A percentile compares a stretch with the other conserved stretches of the same genome.
Evolutionary conservation across 2,329 filamentous ascomycete species (phyloP).

Genomic region (Paracoccidioides brasiliensis): DNA sequence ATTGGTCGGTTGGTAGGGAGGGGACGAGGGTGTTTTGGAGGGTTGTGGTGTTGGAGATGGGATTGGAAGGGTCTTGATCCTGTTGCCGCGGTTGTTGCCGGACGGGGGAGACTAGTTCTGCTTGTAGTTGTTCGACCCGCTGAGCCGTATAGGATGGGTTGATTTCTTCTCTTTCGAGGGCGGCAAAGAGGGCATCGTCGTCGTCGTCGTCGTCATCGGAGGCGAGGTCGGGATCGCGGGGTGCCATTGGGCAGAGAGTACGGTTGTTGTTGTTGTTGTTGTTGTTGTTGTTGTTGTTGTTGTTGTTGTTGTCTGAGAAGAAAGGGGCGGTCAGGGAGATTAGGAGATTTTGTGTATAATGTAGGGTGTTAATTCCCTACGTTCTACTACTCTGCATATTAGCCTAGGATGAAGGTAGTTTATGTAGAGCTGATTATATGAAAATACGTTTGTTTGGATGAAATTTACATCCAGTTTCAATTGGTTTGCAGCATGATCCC

Average conservation of each 20-base stretch:
- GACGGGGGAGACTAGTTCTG: constrained; percentile 37
- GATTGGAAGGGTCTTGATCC: constrained; percentile 27
- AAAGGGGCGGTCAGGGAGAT: too few species aligned
- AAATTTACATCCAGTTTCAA: too few species aligned
- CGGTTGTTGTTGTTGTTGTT: background rate
- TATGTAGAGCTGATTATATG: too few species aligned
- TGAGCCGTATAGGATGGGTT: constrained; percentile 43
- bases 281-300: too few species aligned
- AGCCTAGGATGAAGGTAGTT: too few species aligned
- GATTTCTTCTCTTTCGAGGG: constrained; percentile 38
- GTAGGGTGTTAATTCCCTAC: too few species aligned
- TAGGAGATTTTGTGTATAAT: too few species aligned
- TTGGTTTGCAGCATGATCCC: too few species aligned
- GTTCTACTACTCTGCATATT: too few species aligned
- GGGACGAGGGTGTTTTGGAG: constrained; percentile 19
- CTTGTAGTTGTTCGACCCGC: constrained; percentile 47
- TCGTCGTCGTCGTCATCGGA: constrained; percentile 40
- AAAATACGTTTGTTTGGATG: too few species aligned
- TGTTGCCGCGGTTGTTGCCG: constrained; percentile 34
- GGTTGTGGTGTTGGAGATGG: constrained; percentile 1
- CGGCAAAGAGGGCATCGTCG: constrained; percentile 47
- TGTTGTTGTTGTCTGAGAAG: background rate
- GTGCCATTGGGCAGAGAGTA: background rate
- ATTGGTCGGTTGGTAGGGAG: constrained; percentile 39
- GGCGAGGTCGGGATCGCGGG: background rate